Base-by-base conservation (phyloP, 2,329 filamentous ascomycete species). In the Xylariales sp. region DNA sequence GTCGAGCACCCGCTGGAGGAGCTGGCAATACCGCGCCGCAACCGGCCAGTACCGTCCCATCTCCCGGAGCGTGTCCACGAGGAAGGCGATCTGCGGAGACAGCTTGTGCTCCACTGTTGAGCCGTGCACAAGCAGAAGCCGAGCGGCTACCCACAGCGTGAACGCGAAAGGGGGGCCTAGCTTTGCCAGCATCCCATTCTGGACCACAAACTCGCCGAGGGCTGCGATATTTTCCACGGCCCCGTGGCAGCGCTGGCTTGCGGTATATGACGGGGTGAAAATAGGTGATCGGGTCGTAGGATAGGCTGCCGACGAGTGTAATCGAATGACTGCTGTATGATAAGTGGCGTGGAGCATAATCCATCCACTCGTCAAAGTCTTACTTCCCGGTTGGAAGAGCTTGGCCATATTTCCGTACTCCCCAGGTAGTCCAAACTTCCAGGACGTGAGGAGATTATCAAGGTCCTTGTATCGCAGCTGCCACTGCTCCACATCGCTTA, bases 301-400 rank as follows among this genome's bases (percentile, higher is more conserved):
- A 59, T 95, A 96, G 2, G 89, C 90, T 5, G 90, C 88, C 2
- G 88, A 95, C 0, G 89, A 95, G 64, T 95, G 89, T 17, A 95
- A 73, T 24, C 90, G 81, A 50, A 96, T 95, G 7, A 95, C 82
- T 31, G 89, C 85, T 1, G 88, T 94, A 60, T 94, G 87, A 54
- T 90, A 95, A 1, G 88, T 89, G 5, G 87, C 85, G 56, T 95
- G 90, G 20, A 95, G 70, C 83, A 95, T 95, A 35, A 95, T 81
- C 84, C 89, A 89, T 37, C 83, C 84, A 56, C 85, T 88, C 54
- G 86, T 88, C 33, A 89, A 68, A 29, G 74, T 74, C 57, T 86
- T 88, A 51, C 75, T 78, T 5, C 78, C 78, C 1, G 79, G 75
- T 45, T 82, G 81, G 54, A 90, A 88, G 1, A 94, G 65, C 44